These are phyloP conservation scores for Agaricales sp. DNA, from an alignment of 1,284 basidiomycete genomes.

Conservation along the genomic window DNA sequence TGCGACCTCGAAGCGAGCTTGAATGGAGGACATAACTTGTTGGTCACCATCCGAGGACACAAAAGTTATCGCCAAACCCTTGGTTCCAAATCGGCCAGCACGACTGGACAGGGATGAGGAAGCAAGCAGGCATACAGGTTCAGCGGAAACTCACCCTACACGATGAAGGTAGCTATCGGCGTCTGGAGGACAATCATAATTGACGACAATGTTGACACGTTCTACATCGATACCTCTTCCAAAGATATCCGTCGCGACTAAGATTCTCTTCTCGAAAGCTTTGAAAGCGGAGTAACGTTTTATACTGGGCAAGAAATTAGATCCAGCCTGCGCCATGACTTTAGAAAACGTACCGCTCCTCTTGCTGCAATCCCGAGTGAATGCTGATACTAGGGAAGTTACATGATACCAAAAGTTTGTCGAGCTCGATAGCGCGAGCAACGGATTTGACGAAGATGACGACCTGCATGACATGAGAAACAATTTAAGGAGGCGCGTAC, in stretches of 20 bases:
- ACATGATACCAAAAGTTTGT: slow-evolving; percentile 93
- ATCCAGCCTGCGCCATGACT: slow-evolving; percentile 7
- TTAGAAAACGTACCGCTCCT: slow-evolving; percentile 71
- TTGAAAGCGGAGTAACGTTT: slow-evolving; percentile 98
- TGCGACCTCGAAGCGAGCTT: slow-evolving; percentile 88
- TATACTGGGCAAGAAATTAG: slow-evolving; percentile 46
- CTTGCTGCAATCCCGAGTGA: slow-evolving; percentile 89
- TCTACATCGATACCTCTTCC: slow-evolving; percentile 97
- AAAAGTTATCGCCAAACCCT: slow-evolving; percentile 98
- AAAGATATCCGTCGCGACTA: slow-evolving; percentile 97
- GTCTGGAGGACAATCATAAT: slow-evolving; percentile 93
- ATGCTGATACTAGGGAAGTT: slow-evolving; percentile 99
- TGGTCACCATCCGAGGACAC: slow-evolving; percentile 88
- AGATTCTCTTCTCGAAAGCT: slow-evolving; percentile 97
- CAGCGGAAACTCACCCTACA: slow-evolving; percentile 64
- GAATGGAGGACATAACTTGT: slow-evolving; percentile 88
- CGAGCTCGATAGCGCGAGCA: slow-evolving; percentile 90
- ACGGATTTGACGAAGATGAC: slow-evolving; percentile 99
- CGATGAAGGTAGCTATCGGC: slow-evolving; percentile 98
- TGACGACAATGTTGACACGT: slow-evolving; percentile 94
- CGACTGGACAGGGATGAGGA: slow-evolving; percentile 43
- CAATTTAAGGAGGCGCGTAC: slow-evolving; percentile 1
- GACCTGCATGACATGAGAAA: slow-evolving; percentile 45
- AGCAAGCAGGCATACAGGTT: slow-evolving; percentile 2
- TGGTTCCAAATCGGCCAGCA: slow-evolving; percentile 98